Base-by-base conservation (phyloP, 108 stramenopile genomes). In the Pseudonitzschia delicatissima region DNA sequence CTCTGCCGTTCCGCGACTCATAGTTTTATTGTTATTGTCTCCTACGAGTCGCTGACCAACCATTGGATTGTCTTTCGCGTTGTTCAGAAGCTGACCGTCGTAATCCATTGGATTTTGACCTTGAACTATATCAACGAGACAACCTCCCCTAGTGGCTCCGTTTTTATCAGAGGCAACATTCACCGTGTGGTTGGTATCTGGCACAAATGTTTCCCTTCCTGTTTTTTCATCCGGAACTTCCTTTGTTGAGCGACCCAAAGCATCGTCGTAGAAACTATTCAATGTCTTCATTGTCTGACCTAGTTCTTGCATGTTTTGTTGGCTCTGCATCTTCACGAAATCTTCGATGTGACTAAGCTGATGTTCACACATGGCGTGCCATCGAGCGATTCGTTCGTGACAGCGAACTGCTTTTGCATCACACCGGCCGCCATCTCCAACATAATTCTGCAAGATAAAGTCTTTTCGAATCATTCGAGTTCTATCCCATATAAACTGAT, bases 401-500 rank as follows among this genome's bases (percentile, higher is more conserved):
- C 89, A 90, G 21, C 95, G 78, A 28, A 92, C 89, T 25, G 89
- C 90, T 3, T 79, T 64, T 12, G 89, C 89, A 57, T 90, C 86
- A 52, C 90, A 91, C 31, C 78, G 82, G 8, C 95, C 95, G 5
- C 91, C 90, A 8, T 83, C 90, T 11, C 89, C 91, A 44, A 90
- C 88, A 64, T 92, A 96, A 69, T 96, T 96, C 67, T 93, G 92
- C 13, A 96, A 67, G 44, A 87, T 93, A 59, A 91, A 93, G 74
- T 95, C 94, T 63, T 91, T 91, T 60, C 90, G 80, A 28, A 93
- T 77, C 90, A 90, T 90, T 34, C 91, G 77, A 21, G 88, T 90
- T 18, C 94, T 68, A 77, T 96, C 88, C 92, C 92, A 96, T 57
- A 96, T 84, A 49, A 96, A 96, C 50, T 87, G 84, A 72, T 96